Conservation (phyloP, 2,329 filamentous ascomycete species). For the Fusarium sp. region DNA sequence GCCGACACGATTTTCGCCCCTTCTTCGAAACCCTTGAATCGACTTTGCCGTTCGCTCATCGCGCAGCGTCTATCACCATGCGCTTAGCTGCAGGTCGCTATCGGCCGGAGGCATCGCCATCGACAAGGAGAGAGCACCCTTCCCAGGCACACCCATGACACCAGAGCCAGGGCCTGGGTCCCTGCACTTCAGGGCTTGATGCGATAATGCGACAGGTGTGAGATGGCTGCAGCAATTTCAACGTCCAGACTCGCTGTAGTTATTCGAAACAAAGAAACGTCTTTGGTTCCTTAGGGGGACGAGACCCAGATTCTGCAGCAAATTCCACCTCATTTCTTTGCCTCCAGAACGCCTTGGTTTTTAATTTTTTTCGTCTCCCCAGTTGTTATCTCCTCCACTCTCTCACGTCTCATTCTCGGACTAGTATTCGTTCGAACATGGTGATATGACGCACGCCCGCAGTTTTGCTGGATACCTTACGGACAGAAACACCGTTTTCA, state of each 20-base stretch:
- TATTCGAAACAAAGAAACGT: slow-evolving; percentile 16
- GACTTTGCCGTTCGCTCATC: slow-evolving; percentile 35
- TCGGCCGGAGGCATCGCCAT: slow-evolving; percentile 38
- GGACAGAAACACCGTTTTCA: slow-evolving; percentile 25
- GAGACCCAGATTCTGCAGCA: not conserved
- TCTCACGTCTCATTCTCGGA: not conserved
- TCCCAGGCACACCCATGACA: slow-evolving; percentile 24
- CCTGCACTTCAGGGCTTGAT: slow-evolving; percentile 2
- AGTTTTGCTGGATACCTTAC: slow-evolving; percentile 7
- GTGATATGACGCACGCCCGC: slow-evolving; percentile 8
- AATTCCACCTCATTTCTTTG: not conserved
- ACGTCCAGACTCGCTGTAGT: slow-evolving; percentile 5
- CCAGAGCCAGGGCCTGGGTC: not conserved
- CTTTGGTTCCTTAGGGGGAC: not conserved
- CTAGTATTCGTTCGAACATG: not conserved
- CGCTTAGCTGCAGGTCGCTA: slow-evolving; percentile 40
- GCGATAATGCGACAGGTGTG: not conserved
- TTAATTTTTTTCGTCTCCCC: not conserved
- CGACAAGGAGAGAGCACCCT: slow-evolving; percentile 18
- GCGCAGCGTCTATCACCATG: slow-evolving; percentile 23
- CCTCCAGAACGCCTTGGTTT: not conserved
- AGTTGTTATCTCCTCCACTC: slow-evolving; percentile 7
- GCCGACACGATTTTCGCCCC: slow-evolving; percentile 26
- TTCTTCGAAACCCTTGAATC: slow-evolving; percentile 24
- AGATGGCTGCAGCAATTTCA: slow-evolving; percentile 16